Conservation (phyloP, 768 basidiomycete species). For the Leccinum fibrillosum region DNA sequence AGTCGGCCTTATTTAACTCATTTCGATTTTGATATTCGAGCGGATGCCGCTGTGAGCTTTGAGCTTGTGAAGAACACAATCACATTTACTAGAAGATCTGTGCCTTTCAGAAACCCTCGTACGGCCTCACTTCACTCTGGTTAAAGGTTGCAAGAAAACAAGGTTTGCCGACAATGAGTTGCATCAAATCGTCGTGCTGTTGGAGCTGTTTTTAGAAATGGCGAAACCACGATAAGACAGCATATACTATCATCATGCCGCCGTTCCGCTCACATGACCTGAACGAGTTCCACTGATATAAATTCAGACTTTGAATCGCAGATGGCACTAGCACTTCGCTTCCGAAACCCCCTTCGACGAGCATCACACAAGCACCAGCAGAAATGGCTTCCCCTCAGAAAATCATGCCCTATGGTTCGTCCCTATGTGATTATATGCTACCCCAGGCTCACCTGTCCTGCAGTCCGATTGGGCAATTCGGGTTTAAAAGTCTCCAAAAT, state of each 20-base stretch:
- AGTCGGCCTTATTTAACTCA: background rate
- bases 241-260: background rate
- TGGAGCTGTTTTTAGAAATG: background rate
- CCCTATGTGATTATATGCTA: background rate
- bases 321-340: background rate
- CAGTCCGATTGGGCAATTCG: conserved; percentile 10
- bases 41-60: background rate
- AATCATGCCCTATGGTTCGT: conserved; percentile 17
- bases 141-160: background rate
- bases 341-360: background rate
- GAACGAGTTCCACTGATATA: background rate
- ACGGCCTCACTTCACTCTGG: background rate
- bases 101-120: background rate
- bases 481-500: conserved; percentile 5
- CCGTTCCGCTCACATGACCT: conserved; percentile 6
- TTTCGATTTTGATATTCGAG: background rate
- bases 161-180: background rate
- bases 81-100: background rate
- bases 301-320: background rate
- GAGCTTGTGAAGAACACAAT: background rate
- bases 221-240: conserved; percentile 6
- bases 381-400: conserved; percentile 6
- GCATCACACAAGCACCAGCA: background rate
- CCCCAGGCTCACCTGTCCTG: background rate
- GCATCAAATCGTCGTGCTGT: background rate